phyloP scores from a whole-genome alignment of 306 rosid species.

The Astragalus membranaceus region DNA sequence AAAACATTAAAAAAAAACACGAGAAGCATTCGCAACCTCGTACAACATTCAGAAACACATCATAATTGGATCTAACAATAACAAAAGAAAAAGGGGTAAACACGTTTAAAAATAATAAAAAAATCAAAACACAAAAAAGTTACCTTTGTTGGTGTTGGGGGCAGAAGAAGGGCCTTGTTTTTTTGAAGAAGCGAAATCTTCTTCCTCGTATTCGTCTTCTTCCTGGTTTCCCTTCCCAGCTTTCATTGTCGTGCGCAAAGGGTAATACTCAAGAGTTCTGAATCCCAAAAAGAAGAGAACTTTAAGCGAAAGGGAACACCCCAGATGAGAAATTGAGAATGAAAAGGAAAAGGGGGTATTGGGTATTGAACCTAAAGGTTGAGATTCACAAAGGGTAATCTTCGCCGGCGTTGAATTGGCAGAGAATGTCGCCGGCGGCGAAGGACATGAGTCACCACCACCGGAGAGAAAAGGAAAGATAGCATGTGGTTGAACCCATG shows the following conservation, averaged over 20 bases:
- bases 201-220: conserved; percentile 91
- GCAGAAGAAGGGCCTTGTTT: conserved; percentile 75
- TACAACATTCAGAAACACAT: conserved; percentile 9
- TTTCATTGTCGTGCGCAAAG: conserved; percentile 51
- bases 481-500: conserved; percentile 45
- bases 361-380: not conserved
- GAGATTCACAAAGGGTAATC: too few relatives aligned
- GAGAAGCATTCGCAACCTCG: not conserved
- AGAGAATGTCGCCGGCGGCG: conserved; percentile 30
- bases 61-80: conserved; percentile 41
- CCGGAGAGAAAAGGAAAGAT: conserved; percentile 26
- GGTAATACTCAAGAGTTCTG: conserved; percentile 1
- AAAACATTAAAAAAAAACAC: not conserved
- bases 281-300: conserved; percentile 13
- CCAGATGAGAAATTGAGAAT: conserved; percentile 19
- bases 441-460: conserved; percentile 8
- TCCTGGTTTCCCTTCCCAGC: conserved; percentile 65
- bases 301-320: conserved; percentile 11
- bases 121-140: too few relatives aligned
- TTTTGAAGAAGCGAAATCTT: conserved; percentile 55
- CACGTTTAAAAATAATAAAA: not conserved
- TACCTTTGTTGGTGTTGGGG: conserved; percentile 57
- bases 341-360: not conserved
- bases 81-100: not conserved
- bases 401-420: too few relatives aligned